These are phyloP conservation scores for Brassica nigra DNA, from an alignment of 345 rosid genomes.

Conservation along the genomic window DNA sequence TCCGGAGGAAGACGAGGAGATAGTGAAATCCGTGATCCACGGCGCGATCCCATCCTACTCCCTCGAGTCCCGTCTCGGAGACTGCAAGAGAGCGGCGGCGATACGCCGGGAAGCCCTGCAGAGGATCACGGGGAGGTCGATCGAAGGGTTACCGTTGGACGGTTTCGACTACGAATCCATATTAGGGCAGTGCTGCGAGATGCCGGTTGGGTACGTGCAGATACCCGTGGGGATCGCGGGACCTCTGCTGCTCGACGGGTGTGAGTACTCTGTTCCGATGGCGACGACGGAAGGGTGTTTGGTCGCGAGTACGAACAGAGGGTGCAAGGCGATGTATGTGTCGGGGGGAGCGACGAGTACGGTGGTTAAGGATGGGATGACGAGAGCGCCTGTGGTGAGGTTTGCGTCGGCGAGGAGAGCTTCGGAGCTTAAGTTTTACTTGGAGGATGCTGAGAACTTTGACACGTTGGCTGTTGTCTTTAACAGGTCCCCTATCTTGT, in stretches of 20 bases:
- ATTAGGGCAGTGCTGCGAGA: slow-evolving; percentile 96
- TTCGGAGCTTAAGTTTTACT: slow-evolving; percentile 71
- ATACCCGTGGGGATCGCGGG: slow-evolving; percentile 92
- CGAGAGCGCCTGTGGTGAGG: slow-evolving; percentile 81
- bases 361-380: slow-evolving; percentile 74
- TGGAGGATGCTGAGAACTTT: slow-evolving; percentile 67
- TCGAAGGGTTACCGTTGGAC: slow-evolving; percentile 73
- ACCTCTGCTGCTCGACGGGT: slow-evolving; percentile 82
- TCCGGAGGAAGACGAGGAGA: slow-evolving; percentile 65
- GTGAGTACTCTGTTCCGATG: slow-evolving; percentile 87
- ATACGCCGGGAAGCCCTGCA: slow-evolving; percentile 81
- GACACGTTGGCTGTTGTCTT: slow-evolving; percentile 72
- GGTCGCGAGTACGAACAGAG: slow-evolving; percentile 92
- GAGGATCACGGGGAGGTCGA: slow-evolving; percentile 70
- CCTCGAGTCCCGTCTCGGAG: slow-evolving; percentile 76
- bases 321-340: slow-evolving; percentile 75
- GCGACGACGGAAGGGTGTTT: slow-evolving; percentile 97
- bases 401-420: slow-evolving; percentile 64
- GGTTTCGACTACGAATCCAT: slow-evolving; percentile 84
- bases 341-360: slow-evolving; percentile 78
- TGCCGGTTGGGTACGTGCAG: slow-evolving; percentile 95
- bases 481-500: slow-evolving; percentile 52
- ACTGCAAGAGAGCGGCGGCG: slow-evolving; percentile 70
- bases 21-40: slow-evolving; percentile 59
- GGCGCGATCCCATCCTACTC: slow-evolving; percentile 68